Base-by-base conservation (phyloP, 108 stramenopile genomes). In the Conticribra guillardii region DNA sequence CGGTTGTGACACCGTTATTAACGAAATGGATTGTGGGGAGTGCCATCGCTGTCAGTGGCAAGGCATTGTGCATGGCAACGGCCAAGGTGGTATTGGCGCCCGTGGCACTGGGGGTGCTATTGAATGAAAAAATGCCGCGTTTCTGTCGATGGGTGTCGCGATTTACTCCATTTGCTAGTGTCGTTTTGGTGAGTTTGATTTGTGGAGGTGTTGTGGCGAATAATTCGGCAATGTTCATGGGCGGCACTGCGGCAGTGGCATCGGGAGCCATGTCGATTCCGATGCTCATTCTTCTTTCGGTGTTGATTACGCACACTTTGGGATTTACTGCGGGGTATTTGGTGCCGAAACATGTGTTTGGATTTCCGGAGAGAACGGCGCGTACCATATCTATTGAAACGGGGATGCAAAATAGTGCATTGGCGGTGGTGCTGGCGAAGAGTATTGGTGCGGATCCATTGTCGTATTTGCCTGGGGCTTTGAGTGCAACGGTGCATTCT, bases 321-420 rank as follows among this genome's bases (percentile, higher is more conserved):
- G 96, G 97, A 26, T 98, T 98, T 77, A 73, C 80, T 26, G 67
- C 79, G 21, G 96, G 97, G 19, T 96, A 93, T 54, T 45, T 67
- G 8, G 74, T 91, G 4, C 90, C 96, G 2, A 61, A 76, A 30
- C 33, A 51, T 3, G 60, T 79, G 17, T 61, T 87, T 22, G 84
- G 85, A 18, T 87, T 86, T 41, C 46, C 75, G 22, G 85, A 84
- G 75, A 73, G 55, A 29, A 89, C 90, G 11, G 60, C 84, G 7
- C 73, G 95, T 23, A 97, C 97, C 0, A 86, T 97, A 47, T 93
- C 91, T 17, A 98, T 98, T 62, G 94, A 97, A 67, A 92, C 93
- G 3, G 96, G 97, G 1, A 98, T 98, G 97, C 96, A 98, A 71
- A 98, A 98, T 59, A 88, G 87, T 3, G 97, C 96, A 0, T 67